These are phyloP conservation scores for Cryptococcus sp. DNA, from an alignment of 1,284 basidiomycete genomes.

Conservation along the genomic window DNA sequence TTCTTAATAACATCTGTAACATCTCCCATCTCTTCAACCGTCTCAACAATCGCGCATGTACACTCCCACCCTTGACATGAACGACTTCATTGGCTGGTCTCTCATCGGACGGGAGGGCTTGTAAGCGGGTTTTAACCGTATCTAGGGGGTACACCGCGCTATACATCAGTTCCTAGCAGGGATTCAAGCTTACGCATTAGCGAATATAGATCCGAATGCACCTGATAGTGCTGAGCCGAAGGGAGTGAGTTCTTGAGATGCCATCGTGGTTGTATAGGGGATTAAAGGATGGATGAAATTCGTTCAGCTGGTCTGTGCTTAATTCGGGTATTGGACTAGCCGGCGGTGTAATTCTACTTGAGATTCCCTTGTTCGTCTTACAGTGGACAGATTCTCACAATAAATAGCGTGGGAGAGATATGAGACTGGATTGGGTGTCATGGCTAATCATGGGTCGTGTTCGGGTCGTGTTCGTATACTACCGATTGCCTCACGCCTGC, in stretches of 20 bases:
- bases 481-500: too few species aligned
- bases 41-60: conserved; percentile 5
- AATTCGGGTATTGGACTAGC: too few species aligned
- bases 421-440: too few species aligned
- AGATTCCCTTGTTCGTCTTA: too few species aligned
- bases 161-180: not conserved
- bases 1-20: conserved; percentile 61
- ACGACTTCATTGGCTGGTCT: conserved; percentile 12
- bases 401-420: too few species aligned
- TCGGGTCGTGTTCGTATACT: too few species aligned
- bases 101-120: conserved; percentile 54
- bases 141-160: conserved; percentile 95
- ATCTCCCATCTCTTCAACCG: conserved; percentile 50
- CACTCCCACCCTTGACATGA: conserved; percentile 49
- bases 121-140: conserved; percentile 93
- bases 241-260: conserved; percentile 62
- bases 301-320: too few species aligned
- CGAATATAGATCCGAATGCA: conserved; percentile 88
- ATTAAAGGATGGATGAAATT: too few species aligned
- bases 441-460: too few species aligned
- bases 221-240: conserved; percentile 91
- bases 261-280: conserved; percentile 2
- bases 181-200: conserved; percentile 67
- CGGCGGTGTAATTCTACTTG: too few species aligned
- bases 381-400: too few species aligned